phyloP scores from a whole-genome alignment of 2,329 filamentous ascomycete species.

The Arachnopeziza araneosa region DNA sequence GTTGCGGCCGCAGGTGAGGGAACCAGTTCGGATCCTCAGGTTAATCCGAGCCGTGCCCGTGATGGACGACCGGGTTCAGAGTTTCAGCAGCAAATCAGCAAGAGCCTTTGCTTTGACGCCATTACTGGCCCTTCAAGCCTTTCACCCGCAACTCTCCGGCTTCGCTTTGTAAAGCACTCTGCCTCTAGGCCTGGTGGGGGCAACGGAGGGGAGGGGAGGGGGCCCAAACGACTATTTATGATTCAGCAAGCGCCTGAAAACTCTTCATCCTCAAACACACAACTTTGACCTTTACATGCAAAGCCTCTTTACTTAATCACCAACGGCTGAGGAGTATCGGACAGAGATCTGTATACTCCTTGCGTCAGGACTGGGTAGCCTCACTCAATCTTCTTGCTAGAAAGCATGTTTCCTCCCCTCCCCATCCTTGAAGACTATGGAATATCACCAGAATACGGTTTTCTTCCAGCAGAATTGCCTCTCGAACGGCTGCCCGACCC shows the following conservation, averaged over 20 bases:
- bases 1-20: neutral
- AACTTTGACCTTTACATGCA: constrained; percentile 12
- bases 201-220: neutral
- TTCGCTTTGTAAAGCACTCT: neutral
- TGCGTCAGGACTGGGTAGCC: constrained; percentile 47
- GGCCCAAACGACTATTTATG: neutral
- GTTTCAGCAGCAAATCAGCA: neutral
- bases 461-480: constrained; percentile 77
- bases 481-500: constrained; percentile 75
- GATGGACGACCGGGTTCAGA: neutral
- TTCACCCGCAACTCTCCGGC: neutral
- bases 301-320: constrained; percentile 12
- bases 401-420: constrained; percentile 49
- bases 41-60: neutral
- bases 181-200: neutral
- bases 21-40: neutral
- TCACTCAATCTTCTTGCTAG: constrained; percentile 13
- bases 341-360: constrained; percentile 53
- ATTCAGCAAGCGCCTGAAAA: neutral
- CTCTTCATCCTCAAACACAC: neutral
- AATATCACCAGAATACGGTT: constrained; percentile 73
- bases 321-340: constrained; percentile 60
- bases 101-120: neutral
- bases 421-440: constrained; percentile 70
- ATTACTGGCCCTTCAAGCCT: neutral